Conservation (phyloP, 768 basidiomycete species). For the Collybia sordida region DNA sequence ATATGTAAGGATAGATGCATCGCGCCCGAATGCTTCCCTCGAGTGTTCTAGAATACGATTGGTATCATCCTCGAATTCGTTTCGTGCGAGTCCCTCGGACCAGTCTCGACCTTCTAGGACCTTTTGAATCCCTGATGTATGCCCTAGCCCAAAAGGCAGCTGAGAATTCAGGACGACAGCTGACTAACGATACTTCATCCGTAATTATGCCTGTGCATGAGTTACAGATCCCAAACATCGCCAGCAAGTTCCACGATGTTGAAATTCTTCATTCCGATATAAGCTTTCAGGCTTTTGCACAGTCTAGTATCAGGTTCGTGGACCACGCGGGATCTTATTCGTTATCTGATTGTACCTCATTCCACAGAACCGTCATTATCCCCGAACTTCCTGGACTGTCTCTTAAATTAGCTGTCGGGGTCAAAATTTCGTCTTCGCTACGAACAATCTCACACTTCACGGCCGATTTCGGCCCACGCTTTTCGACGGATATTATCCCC, state of each 20-base stretch:
- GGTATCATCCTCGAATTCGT: constrained; percentile 51
- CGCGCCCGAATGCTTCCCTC: constrained; percentile 44
- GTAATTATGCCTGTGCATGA: constrained; percentile 54
- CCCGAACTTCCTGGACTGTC: constrained; percentile 44
- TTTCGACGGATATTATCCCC: constrained; percentile 49
- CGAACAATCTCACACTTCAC: constrained; percentile 62
- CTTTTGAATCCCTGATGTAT: constrained; percentile 37
- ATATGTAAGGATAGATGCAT: constrained; percentile 45
- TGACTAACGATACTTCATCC: constrained; percentile 24
- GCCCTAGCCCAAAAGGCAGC: constrained; percentile 33
- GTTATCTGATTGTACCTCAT: constrained; percentile 4
- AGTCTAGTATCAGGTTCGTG: constrained; percentile 52
- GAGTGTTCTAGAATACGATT: constrained; percentile 41
- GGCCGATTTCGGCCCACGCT: constrained; percentile 56
- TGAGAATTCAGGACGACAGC: constrained; percentile 20
- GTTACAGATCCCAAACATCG: constrained; percentile 46
- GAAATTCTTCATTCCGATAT: constrained; percentile 41
- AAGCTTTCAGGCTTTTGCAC: constrained; percentile 40
- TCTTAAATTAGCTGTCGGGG: constrained; percentile 52
- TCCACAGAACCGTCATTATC: constrained; percentile 43
- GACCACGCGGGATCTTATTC: neutral
- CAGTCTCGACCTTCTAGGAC: constrained; percentile 38
- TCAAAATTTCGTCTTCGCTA: constrained; percentile 57
- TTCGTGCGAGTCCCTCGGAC: constrained; percentile 42
- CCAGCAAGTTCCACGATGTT: constrained; percentile 40